Evolutionary conservation across 1,139 yeast species (phyloP), one percentile per base, ranked within the genome.

Genomic region (Candida dubliniensis): DNA sequence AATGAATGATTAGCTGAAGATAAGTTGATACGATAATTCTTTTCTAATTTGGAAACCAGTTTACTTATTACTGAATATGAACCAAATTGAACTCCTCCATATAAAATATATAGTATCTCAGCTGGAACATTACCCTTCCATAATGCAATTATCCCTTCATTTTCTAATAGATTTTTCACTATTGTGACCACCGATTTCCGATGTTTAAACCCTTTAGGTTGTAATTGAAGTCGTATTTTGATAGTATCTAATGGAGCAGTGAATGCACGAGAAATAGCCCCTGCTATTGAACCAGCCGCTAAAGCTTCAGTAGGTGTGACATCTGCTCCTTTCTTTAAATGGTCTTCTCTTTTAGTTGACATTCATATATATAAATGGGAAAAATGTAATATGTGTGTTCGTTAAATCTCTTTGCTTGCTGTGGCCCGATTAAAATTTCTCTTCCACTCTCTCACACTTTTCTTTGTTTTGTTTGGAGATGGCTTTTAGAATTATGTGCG

Each of bases 121-220:
- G 98, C 99, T 0, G 99, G 96, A 0, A 88, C 78, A 60, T 93
- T 93, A 0, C 99, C 99, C 62, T 90, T 91, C 98, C 98, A 93
- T 18, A 93, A 71, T 0, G 91, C 78, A 15, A 52, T 35, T 7
- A 70, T 50, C 2, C 78, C 78, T 51, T 74, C 78, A 39, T 68
- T 51, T 31, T 55, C 55, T n/a, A 70, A 44, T 8, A 71, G 54
- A 18, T 49, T 41, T 27, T 45, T 48, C 15, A 64, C 54, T 1
- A 63, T 55, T 1, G 44, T 25, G 5, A 43, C 32, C 2, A 61
- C 51, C 1, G 63, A 55, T 29, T 46, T 45, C n/a, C 54, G 35
- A 3, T 51, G 35, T 18, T 44, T 45, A 18, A 43, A 47, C 2
- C 41, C 41, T 4, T 50, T 42, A 2, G 56, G 51, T 38, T 61